Conservation (phyloP, 176 grass and related monocot species). For the Hordeum vulgare region DNA sequence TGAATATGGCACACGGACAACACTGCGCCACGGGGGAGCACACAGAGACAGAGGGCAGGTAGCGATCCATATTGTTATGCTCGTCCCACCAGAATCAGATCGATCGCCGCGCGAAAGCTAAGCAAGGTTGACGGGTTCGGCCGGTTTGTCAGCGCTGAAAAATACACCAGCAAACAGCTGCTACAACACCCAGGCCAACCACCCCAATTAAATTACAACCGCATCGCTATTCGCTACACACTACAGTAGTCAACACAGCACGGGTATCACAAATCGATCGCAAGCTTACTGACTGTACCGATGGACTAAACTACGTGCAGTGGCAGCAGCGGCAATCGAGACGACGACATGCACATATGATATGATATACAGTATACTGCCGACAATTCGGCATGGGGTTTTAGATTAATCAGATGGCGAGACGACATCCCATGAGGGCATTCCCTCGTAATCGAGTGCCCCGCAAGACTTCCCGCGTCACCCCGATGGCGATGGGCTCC, state of each 20-base stretch:
- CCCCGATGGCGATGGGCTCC: not conserved
- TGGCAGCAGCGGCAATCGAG: conserved; percentile 2
- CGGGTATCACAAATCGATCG: too few relatives aligned
- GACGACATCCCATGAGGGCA: conserved; percentile 39
- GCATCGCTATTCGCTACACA: too few relatives aligned
- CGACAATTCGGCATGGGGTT: not conserved
- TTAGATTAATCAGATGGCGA: not conserved
- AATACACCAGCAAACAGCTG: too few relatives aligned
- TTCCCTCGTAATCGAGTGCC: conserved; percentile 27
- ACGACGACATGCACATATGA: not conserved
- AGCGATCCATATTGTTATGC: not conserved
- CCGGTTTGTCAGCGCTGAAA: not conserved
- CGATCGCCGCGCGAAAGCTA: not conserved
- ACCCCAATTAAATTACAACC: too few relatives aligned
- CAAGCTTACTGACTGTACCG: not conserved
- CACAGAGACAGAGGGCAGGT: not conserved
- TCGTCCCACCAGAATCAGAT: too few relatives aligned
- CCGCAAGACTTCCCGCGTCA: not conserved
- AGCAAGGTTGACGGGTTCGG: not conserved
- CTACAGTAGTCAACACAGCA: too few relatives aligned
- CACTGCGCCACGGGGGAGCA: not conserved
- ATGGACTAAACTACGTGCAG: not conserved
- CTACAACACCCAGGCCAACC: too few relatives aligned
- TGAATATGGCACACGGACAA: not conserved
- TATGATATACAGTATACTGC: too few relatives aligned